Conservation (phyloP, 2,329 filamentous ascomycete species). For the Penicillium sp. region DNA sequence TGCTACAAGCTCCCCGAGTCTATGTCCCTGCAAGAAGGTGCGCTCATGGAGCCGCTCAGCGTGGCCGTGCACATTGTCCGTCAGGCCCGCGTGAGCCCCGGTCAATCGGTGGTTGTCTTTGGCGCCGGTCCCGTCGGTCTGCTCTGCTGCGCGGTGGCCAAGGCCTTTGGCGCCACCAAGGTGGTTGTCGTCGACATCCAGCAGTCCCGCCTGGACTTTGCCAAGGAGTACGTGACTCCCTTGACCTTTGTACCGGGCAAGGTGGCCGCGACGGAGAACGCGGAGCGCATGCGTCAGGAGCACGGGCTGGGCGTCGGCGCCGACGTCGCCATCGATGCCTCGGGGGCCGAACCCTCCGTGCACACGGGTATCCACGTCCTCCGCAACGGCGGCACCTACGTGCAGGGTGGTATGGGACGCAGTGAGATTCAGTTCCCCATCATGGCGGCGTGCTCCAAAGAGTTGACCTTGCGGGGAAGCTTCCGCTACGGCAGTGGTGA, state of each 20-base stretch:
- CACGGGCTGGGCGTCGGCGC: conserved; percentile 61
- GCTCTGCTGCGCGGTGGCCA: conserved; percentile 78
- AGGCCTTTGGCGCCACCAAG: conserved; percentile 75
- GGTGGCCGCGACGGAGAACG: conserved; percentile 64
- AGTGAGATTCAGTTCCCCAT: conserved; percentile 86
- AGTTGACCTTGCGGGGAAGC: conserved; percentile 77
- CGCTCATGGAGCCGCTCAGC: conserved; percentile 80
- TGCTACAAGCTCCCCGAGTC: conserved; percentile 81
- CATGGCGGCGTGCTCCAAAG: conserved; percentile 81
- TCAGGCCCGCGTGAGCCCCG: conserved; percentile 66
- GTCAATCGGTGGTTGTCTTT: conserved; percentile 74
- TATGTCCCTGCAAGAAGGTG: conserved; percentile 77
- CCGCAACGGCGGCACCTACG: conserved; percentile 66
- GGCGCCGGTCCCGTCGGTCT: conserved; percentile 83
- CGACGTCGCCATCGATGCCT: conserved; percentile 75
- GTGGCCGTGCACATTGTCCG: conserved; percentile 80
- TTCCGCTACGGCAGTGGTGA: conserved; percentile 88
- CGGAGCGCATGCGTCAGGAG: conserved; percentile 58
- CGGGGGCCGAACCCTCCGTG: conserved; percentile 70
- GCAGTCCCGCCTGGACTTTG: conserved; percentile 70
- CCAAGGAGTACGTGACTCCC: conserved; percentile 58
- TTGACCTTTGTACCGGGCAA: conserved; percentile 56
- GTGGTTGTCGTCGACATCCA: conserved; percentile 88
- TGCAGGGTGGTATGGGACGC: conserved; percentile 88
- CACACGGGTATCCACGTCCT: conserved; percentile 68